A percentile compares a stretch with the other conserved stretches of the same genome.
Conservation (phyloP, 2,329 filamentous ascomycete genomes). For the Ceratocystiopsis brevicomis region DNA sequence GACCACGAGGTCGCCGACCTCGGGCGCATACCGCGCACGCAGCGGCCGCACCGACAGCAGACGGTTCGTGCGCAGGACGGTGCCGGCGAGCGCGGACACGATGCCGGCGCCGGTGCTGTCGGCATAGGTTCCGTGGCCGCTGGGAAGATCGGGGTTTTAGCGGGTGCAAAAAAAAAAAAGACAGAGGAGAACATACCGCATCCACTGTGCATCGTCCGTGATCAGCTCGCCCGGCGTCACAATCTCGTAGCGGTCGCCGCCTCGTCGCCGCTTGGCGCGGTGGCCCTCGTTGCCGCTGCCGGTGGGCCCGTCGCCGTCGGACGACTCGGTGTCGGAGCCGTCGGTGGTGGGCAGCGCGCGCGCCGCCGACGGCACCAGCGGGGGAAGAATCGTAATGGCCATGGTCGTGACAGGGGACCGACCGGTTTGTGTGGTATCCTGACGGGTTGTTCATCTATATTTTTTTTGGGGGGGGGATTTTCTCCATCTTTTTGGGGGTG, state of each 20-base stretch:
- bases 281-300: constrained; percentile 23
- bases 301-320: constrained; percentile 24
- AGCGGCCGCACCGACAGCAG: constrained; percentile 80
- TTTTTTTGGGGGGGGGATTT: too few species aligned
- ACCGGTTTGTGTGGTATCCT: too few species aligned
- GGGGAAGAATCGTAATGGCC: constrained; percentile 30
- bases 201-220: constrained; percentile 89
- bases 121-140: constrained; percentile 84
- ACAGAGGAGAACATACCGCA: constrained; percentile 37
- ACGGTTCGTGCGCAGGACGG: constrained; percentile 86
- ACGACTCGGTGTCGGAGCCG: constrained; percentile 17
- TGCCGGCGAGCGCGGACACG: constrained; percentile 76
- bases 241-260: constrained; percentile 29
- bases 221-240: constrained; percentile 81
- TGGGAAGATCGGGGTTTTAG: constrained; percentile 18
- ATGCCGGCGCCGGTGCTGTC: constrained; percentile 47
- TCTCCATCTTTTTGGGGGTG: too few species aligned
- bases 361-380: constrained; percentile 10
- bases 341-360: neutral
- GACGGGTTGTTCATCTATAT: too few species aligned
- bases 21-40: constrained; percentile 80
- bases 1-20: constrained; percentile 90
- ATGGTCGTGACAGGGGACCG: constrained; percentile 14
- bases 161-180: neutral
- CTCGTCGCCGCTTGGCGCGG: constrained; percentile 17